Conservation (phyloP, 768 basidiomycete species). For the Leccinum variicolor region DNA sequence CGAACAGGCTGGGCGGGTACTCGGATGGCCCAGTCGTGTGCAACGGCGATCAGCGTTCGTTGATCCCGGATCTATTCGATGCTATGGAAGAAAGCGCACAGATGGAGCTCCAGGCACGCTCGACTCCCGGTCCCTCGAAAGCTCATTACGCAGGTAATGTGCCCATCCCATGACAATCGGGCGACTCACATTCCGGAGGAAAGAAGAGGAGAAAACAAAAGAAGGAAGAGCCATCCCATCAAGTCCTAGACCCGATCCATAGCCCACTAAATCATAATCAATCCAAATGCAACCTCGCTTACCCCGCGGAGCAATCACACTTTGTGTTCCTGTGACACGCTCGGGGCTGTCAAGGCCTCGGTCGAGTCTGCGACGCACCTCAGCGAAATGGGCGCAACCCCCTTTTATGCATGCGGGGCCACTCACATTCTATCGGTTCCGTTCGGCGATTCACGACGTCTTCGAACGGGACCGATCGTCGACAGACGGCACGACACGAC, state of each 20-base stretch:
- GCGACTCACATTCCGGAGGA: neutral
- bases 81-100: neutral
- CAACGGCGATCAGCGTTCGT: neutral
- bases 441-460: conserved; percentile 47
- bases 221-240: conserved; percentile 74
- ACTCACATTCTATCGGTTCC: conserved; percentile 87
- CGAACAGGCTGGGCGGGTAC: conserved; percentile 76
- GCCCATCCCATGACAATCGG: neutral
- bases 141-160: neutral
- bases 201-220: neutral
- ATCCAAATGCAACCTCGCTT: conserved; percentile 65
- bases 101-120: neutral
- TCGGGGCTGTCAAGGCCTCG: neutral
- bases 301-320: conserved; percentile 93
- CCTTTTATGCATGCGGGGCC: neutral
- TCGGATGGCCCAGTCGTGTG: conserved; percentile 55
- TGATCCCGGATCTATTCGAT: neutral
- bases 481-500: neutral
- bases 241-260: conserved; percentile 82
- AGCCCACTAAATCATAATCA: conserved; percentile 59
- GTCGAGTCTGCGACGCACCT: neutral
- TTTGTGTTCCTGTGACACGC: conserved; percentile 68
- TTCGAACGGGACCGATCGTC: neutral
- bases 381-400: neutral
- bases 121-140: neutral